Evolutionary conservation across 495 filamentous ascomycete genomes (phyloP).

Genomic region (Hyaloscypha variabilis): DNA sequence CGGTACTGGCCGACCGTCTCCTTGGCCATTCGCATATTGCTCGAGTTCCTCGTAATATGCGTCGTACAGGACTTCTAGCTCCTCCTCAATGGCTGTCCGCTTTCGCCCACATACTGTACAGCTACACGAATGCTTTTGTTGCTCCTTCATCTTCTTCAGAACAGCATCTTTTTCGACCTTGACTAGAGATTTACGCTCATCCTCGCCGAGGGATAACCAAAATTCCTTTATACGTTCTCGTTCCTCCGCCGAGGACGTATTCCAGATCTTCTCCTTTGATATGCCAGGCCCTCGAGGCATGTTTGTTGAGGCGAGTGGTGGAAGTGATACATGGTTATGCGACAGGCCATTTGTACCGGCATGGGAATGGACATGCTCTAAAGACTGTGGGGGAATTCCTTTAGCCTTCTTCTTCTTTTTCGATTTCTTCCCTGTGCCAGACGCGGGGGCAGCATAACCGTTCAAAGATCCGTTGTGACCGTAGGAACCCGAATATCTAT

Average conservation of each 20-base stretch:
- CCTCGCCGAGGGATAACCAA: conserved; percentile 95
- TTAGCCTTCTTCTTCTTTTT: conserved; percentile 67
- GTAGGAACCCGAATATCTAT: conserved; percentile 46
- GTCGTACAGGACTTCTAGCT: conserved; percentile 98
- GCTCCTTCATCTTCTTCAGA: conserved; percentile 98
- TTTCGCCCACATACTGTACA: conserved; percentile 97
- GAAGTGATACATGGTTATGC: conserved; percentile 27
- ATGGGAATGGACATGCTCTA: conserved; percentile 25
- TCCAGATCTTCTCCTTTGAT: conserved; percentile 91
- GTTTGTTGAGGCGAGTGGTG: conserved; percentile 34
- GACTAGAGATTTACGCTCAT: conserved; percentile 89
- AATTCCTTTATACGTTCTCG: conserved; percentile 97
- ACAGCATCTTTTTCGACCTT: conserved; percentile 99
- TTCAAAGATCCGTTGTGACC: conserved; percentile 32
- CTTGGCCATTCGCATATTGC: conserved; percentile 91
- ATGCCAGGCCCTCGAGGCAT: conserved; percentile 46
- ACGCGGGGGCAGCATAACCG: conserved; percentile 26
- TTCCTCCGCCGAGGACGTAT: conserved; percentile 90
- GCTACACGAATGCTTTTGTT: conserved; percentile 98
- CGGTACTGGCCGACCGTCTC: conserved; percentile 58
- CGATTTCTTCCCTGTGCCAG: conserved; percentile 52
- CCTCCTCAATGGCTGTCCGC: conserved; percentile 96
- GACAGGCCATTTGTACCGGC: conserved; percentile 31
- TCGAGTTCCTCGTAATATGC: conserved; percentile 98
- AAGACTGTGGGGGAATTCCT: conserved; percentile 13